Evolutionary conservation across 495 filamentous ascomycete genomes (phyloP).

Genomic region (Aspergillus ostianus): DNA sequence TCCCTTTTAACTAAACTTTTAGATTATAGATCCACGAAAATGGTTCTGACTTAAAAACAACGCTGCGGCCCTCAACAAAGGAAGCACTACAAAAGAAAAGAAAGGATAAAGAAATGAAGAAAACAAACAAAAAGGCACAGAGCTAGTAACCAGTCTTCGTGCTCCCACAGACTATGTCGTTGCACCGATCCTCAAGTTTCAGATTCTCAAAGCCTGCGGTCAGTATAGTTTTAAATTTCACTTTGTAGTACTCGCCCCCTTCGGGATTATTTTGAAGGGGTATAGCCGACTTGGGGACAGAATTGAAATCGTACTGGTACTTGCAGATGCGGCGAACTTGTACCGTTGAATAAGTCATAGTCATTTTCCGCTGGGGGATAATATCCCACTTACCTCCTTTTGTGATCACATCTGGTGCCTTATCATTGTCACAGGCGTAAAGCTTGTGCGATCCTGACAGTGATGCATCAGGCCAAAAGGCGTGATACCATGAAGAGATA

Average conservation of each 20-base stretch:
- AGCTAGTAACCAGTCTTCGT: slow-evolving; percentile 17
- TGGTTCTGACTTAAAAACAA: no score
- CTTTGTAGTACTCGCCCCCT: slow-evolving; percentile 16
- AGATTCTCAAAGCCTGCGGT: slow-evolving; percentile 22
- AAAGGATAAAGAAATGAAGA: no score
- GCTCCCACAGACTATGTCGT: slow-evolving; percentile 19
- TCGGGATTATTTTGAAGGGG: slow-evolving; percentile 9
- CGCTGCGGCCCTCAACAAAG: no score
- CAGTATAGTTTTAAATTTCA: slow-evolving; percentile 18
- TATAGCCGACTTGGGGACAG: slow-evolving; percentile 21
- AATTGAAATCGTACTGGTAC: slow-evolving; percentile 17
- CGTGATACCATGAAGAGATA: background rate
- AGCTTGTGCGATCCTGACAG: background rate
- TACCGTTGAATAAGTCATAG: background rate
- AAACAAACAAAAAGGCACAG: no score
- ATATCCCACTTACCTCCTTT: no score
- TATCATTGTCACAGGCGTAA: background rate
- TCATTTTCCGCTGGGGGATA: no score
- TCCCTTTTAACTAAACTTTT: no score
- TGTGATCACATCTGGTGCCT: background rate
- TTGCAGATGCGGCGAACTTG: slow-evolving; percentile 16
- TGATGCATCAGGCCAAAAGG: background rate
- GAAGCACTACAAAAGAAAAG: no score
- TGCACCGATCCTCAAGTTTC: slow-evolving; percentile 22
- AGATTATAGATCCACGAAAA: no score